phyloP scores from a whole-genome alignment of 345 rosid genomes.

The Alliaria petiolata region DNA sequence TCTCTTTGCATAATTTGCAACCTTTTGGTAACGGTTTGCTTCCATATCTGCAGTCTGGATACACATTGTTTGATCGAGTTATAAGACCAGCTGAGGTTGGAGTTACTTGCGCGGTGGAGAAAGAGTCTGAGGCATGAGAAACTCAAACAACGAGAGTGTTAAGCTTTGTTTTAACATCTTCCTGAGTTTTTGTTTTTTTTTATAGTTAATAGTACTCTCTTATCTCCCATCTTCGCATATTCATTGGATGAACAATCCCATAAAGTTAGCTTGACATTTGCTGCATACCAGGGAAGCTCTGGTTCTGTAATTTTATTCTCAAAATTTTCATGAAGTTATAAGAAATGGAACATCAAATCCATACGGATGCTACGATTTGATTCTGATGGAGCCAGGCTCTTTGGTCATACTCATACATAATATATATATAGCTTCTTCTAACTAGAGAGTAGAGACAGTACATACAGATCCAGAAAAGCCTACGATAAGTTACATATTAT shows the following conservation, averaged over 20 bases:
- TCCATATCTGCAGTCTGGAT: slow-evolving; percentile 64
- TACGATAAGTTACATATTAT: not conserved
- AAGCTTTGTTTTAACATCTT: slow-evolving; percentile 3
- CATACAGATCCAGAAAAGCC: slow-evolving; percentile 8
- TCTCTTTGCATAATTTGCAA: not conserved
- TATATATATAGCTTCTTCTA: slow-evolving; percentile 4
- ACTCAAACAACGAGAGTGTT: not conserved
- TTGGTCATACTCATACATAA: not conserved
- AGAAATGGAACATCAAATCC: not conserved
- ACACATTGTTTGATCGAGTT: slow-evolving; percentile 65
- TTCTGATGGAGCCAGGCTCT: not conserved
- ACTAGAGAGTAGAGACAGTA: not conserved
- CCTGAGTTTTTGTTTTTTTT: not conserved
- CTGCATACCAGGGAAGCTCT: slow-evolving; percentile 13
- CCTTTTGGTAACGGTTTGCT: not conserved
- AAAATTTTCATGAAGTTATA: not conserved
- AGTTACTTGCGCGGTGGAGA: slow-evolving; percentile 57
- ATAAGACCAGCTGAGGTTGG: slow-evolving; percentile 97
- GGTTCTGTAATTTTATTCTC: slow-evolving; percentile 11
- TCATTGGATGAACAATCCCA: slow-evolving; percentile 19
- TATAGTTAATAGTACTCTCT: not conserved
- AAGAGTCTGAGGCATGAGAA: slow-evolving; percentile 40
- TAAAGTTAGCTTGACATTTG: slow-evolving; percentile 9
- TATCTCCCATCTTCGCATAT: not conserved
- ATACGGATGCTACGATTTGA: not conserved